Conservation (phyloP, 768 basidiomycete species). For the Asterophora parasitica region DNA sequence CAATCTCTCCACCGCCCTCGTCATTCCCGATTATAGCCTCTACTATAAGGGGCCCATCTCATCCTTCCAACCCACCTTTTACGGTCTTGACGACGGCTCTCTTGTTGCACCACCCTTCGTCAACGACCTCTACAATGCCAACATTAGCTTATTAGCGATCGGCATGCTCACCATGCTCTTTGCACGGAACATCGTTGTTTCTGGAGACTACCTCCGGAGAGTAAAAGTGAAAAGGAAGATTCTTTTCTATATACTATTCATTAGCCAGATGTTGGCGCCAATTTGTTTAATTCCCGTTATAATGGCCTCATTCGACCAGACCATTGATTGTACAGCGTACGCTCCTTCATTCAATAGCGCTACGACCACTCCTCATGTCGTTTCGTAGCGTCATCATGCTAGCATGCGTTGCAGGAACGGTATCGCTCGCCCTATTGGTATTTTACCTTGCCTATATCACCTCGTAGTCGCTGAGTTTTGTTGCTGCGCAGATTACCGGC, state of each 20-base stretch:
- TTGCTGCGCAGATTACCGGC: conserved; percentile 44
- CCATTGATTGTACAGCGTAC: conserved; percentile 44
- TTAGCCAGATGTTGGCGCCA: conserved; percentile 51
- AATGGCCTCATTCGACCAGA: conserved; percentile 39
- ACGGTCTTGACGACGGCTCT: conserved; percentile 52
- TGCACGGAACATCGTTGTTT: conserved; percentile 45
- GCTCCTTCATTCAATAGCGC: conserved; percentile 17
- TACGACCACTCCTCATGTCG: background rate
- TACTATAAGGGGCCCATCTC: conserved; percentile 40
- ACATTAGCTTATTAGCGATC: conserved; percentile 41
- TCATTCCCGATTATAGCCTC: conserved; percentile 41
- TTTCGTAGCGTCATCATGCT: conserved; percentile 31
- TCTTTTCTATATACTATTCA: conserved; percentile 52
- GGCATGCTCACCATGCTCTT: conserved; percentile 49
- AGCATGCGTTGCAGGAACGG: conserved; percentile 30
- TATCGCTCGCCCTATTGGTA: conserved; percentile 39
- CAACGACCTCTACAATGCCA: conserved; percentile 36
- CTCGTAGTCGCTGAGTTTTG: background rate
- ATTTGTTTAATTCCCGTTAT: conserved; percentile 39
- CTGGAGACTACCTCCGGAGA: conserved; percentile 46
- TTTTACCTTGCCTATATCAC: background rate
- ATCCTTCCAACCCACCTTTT: conserved; percentile 44
- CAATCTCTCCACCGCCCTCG: conserved; percentile 43
- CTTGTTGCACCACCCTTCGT: conserved; percentile 44
- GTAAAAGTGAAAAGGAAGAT: conserved; percentile 54